Conservation (phyloP, 2,329 filamentous ascomycete genomes). For the Colletotrichum navitas region DNA sequence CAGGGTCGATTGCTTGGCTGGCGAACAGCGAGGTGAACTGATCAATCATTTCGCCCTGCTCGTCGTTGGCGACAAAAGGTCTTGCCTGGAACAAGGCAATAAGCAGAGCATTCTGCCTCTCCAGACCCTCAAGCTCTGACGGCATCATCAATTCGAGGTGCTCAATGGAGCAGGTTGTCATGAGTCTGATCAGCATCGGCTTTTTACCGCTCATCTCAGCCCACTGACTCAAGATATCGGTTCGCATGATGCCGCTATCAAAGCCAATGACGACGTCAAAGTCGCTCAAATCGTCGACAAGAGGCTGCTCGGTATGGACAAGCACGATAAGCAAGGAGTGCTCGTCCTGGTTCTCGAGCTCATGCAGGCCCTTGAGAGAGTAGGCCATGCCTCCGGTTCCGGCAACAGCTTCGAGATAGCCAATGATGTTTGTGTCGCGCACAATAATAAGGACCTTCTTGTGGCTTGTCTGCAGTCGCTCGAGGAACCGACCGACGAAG, state of each 20-base stretch:
- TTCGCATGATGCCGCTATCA: conserved; percentile 63
- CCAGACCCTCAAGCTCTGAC: conserved; percentile 54
- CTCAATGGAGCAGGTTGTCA: conserved; percentile 66
- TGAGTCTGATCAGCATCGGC: conserved; percentile 63
- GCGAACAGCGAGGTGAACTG: conserved; percentile 62
- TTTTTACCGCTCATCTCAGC: conserved; percentile 45
- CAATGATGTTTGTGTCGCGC: conserved; percentile 62
- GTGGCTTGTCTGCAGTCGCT: conserved; percentile 56
- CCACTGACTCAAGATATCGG: conserved; percentile 43
- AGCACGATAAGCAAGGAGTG: conserved; percentile 56
- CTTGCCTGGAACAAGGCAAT: conserved; percentile 50
- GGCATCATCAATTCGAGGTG: conserved; percentile 65
- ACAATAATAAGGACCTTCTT: conserved; percentile 67
- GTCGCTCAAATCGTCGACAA: conserved; percentile 53
- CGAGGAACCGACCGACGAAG: conserved; percentile 69
- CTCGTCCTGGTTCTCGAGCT: conserved; percentile 50
- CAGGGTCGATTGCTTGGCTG: conserved; percentile 57
- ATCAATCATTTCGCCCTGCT: conserved; percentile 50
- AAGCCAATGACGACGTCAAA: conserved; percentile 67
- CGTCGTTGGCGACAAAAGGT: conserved; percentile 43
- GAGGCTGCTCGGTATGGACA: conserved; percentile 54
- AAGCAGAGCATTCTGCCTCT: conserved; percentile 62
- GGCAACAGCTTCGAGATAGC: conserved; percentile 65
- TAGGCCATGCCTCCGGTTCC: conserved; percentile 55
- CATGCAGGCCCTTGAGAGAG: conserved; percentile 50